phyloP scores from a whole-genome alignment of 2,329 filamentous ascomycete species.

The Botrytis pseudocinerea region DNA sequence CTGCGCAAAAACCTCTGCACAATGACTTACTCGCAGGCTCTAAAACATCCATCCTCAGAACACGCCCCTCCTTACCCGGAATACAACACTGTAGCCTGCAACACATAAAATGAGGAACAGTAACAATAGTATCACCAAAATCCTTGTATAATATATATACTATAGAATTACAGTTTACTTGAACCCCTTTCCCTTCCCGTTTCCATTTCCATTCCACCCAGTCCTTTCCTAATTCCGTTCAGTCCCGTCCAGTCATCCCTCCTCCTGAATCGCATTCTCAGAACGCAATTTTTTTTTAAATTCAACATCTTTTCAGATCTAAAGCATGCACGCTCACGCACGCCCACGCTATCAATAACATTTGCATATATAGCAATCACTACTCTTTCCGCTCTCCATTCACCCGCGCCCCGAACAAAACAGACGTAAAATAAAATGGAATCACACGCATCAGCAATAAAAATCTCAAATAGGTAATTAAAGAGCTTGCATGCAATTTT shows the following conservation, averaged over 20 bases:
- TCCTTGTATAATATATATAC: neutral
- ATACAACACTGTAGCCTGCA: neutral
- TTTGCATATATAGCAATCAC: neutral
- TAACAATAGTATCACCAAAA: neutral
- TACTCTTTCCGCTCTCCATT: neutral
- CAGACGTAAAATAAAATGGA: neutral
- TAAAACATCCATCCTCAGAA: neutral
- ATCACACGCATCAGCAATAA: neutral
- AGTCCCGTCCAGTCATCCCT: neutral
- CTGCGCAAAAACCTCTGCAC: neutral
- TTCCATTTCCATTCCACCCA: neutral
- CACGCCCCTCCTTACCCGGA: neutral
- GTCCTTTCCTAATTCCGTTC: neutral
- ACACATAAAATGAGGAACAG: neutral
- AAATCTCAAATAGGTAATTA: constrained; percentile 1
- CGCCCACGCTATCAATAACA: neutral
- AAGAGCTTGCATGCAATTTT: constrained; percentile 4
- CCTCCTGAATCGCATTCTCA: neutral
- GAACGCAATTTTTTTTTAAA: neutral
- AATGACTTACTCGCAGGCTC: neutral
- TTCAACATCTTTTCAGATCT: constrained; percentile 9
- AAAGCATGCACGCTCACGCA: constrained; percentile 7
- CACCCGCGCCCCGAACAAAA: neutral
- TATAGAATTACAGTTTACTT: neutral
- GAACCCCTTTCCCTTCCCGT: neutral